Percentiles rank a stretch among this genome's conserved stretches.
phyloP scores from a whole-genome alignment of 2,329 filamentous ascomycete genomes.

The Aspergillus cejpii region DNA sequence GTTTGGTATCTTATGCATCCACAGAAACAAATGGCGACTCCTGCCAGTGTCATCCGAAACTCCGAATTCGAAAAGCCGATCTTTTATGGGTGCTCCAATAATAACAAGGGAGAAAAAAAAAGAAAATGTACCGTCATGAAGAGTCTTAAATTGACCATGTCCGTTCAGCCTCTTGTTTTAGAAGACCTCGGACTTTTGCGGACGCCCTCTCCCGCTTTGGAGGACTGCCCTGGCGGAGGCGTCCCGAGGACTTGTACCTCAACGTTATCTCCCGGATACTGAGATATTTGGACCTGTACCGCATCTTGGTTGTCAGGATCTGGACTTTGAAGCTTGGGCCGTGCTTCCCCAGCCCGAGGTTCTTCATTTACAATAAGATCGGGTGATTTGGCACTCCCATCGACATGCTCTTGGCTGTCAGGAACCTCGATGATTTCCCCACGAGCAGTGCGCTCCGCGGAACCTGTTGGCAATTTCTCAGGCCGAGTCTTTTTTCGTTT shows the following conservation, averaged over 20 bases:
- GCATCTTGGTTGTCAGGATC: not conserved
- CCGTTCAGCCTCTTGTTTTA: constrained; percentile 1
- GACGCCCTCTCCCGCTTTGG: not conserved
- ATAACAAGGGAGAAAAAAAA: constrained; percentile 1
- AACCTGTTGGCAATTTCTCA: not conserved
- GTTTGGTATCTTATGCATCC: constrained; percentile 22
- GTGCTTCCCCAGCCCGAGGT: not conserved
- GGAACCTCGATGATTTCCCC: constrained; percentile 24
- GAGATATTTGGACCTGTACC: not conserved
- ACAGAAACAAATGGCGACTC: constrained; percentile 5
- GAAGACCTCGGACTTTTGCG: constrained; percentile 1
- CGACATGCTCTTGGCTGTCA: constrained; percentile 25
- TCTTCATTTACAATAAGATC: not conserved
- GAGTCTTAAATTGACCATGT: no score
- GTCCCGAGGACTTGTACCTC: constrained; percentile 25
- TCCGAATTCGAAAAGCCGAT: not conserved
- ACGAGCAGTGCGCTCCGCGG: not conserved
- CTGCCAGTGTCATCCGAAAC: not conserved
- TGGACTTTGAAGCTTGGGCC: not conserved
- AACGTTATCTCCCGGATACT: constrained; percentile 3
- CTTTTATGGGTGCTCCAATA: not conserved
- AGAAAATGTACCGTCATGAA: not conserved
- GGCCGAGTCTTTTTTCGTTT: not conserved
- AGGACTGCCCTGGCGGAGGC: constrained; percentile 14
- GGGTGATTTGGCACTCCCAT: not conserved